phyloP scores from a whole-genome alignment of 83 land plant species.

The Diphasiastrum complanatum region DNA sequence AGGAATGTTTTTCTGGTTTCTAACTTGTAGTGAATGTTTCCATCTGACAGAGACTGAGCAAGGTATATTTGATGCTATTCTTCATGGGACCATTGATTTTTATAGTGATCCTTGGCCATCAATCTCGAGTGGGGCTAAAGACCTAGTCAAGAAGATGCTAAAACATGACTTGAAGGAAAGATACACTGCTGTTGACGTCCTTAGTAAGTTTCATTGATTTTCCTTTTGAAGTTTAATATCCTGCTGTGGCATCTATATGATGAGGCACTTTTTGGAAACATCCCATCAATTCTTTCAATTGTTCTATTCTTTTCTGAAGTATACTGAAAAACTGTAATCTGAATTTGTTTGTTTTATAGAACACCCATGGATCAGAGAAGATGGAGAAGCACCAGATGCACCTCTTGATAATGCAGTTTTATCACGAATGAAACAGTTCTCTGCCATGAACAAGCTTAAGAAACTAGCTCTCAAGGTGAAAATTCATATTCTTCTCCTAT shows the following conservation, averaged over 20 bases:
- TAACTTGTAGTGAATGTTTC: too few relatives aligned
- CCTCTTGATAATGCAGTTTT: not conserved
- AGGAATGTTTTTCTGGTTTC: too few relatives aligned
- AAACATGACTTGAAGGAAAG: conserved; percentile 55
- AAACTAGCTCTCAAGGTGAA: conserved; percentile 12
- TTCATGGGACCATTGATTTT: conserved; percentile 62
- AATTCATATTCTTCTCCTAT: too few relatives aligned
- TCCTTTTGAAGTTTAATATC: too few relatives aligned
- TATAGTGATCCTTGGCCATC: conserved; percentile 72
- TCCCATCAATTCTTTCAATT: too few relatives aligned
- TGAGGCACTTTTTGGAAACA: too few relatives aligned
- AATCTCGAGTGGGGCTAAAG: conserved; percentile 61
- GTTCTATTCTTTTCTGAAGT: too few relatives aligned
- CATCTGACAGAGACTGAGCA: conserved; percentile 78
- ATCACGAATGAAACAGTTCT: conserved; percentile 11
- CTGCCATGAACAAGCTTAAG: conserved; percentile 18
- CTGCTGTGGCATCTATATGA: too few relatives aligned
- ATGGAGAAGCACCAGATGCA: conserved; percentile 6
- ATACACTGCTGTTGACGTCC: conserved; percentile 47
- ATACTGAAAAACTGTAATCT: too few relatives aligned
- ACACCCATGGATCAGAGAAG: conserved; percentile 16
- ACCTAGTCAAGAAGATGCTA: conserved; percentile 74
- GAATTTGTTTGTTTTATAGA: not conserved
- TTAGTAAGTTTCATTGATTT: conserved; percentile 38
- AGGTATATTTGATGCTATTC: conserved; percentile 55